These are phyloP conservation scores for Silene vulgaris DNA, from an alignment of 179 eudicot species.

Conservation along the genomic window DNA sequence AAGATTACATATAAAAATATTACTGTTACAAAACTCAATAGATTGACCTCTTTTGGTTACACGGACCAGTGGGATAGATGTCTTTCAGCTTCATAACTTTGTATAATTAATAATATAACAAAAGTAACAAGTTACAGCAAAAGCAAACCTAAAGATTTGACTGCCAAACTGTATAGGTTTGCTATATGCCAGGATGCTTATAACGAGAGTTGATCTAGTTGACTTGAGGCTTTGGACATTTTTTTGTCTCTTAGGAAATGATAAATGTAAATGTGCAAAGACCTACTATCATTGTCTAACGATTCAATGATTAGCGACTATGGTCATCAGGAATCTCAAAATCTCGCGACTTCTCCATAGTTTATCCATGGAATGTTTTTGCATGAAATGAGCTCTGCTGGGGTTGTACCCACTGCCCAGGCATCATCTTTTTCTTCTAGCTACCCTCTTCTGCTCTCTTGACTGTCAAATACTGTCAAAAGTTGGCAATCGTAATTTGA, in stretches of 20 bases:
- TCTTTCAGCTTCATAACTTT: conserved; percentile 2
- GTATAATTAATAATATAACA: background rate
- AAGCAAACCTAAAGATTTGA: background rate
- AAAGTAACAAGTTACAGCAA: background rate
- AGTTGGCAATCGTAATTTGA: no score
- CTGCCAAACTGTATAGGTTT: background rate
- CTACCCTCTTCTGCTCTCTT: background rate
- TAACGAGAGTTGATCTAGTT: background rate
- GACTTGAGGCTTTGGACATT: no score
- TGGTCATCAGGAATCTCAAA: no score
- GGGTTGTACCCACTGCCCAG: no score
- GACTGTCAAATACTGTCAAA: background rate
- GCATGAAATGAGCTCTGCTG: no score
- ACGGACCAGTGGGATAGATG: background rate
- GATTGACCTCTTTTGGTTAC: background rate
- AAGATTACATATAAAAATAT: background rate
- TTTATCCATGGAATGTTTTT: no score
- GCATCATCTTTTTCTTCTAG: background rate
- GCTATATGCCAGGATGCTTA: background rate
- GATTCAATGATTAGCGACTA: no score
- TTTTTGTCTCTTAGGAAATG: no score
- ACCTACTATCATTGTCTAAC: no score
- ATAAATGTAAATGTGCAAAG: no score
- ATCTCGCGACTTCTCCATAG: no score
- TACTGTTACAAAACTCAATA: background rate